Evolutionary conservation across 2,329 filamentous ascomycete genomes (phyloP).

Genomic region (Trichoderma oligosporum): DNA sequence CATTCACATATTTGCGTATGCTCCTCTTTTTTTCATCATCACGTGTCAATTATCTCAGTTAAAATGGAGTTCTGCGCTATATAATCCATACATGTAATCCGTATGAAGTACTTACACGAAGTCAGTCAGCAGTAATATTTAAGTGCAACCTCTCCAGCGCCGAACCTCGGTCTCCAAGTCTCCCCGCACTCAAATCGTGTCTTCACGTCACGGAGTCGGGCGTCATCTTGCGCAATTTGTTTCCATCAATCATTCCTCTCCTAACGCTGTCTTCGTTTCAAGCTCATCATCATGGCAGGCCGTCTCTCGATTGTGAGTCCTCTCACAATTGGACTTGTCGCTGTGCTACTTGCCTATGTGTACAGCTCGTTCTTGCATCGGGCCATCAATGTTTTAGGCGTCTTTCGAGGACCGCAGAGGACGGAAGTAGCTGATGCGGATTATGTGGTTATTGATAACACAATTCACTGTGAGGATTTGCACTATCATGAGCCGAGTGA

Average conservation of each 20-base stretch:
- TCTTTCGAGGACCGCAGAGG: slow-evolving; percentile 27
- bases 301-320: slow-evolving; percentile 7
- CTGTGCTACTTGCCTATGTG: slow-evolving; percentile 14
- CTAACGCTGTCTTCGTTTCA: background rate
- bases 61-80: background rate
- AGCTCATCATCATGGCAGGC: slow-evolving; percentile 10
- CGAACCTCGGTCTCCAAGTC: slow-evolving; percentile 3
- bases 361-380: slow-evolving; percentile 10
- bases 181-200: slow-evolving; percentile 2
- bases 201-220: background rate
- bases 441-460: slow-evolving; percentile 46
- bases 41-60: background rate
- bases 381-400: slow-evolving; percentile 25
- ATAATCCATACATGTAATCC: background rate
- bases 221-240: background rate
- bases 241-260: background rate
- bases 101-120: no score
- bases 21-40: background rate
- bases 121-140: background rate
- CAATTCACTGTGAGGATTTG: slow-evolving; percentile 56
- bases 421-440: slow-evolving; percentile 27
- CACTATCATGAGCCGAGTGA: slow-evolving; percentile 50
- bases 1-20: background rate
- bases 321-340: slow-evolving; percentile 14
- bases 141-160: background rate